Evolutionary conservation across 768 basidiomycete species (phyloP).

Genomic region (Suillus alpinus): DNA sequence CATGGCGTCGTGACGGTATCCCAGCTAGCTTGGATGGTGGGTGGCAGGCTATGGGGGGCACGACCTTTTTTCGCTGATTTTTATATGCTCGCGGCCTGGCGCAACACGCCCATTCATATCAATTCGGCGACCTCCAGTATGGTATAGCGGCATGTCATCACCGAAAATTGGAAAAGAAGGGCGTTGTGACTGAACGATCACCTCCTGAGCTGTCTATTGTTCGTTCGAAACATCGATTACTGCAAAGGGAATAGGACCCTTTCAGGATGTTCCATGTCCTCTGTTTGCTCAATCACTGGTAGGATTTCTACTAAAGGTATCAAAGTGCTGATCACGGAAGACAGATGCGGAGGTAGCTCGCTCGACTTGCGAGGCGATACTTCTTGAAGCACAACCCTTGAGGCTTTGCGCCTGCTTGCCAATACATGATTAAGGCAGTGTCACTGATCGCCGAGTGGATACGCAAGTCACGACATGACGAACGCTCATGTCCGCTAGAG

Average conservation of each 20-base stretch:
- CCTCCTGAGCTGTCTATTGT: neutral
- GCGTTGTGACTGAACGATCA: slow-evolving; percentile 1
- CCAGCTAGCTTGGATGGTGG: neutral
- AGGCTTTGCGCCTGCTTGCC: neutral
- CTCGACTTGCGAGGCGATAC: neutral
- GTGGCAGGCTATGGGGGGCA: neutral
- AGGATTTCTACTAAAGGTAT: neutral
- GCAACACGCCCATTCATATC: neutral
- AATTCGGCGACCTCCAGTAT: slow-evolving; percentile 1
- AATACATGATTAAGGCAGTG: neutral
- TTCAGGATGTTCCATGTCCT: neutral
- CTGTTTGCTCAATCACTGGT: neutral
- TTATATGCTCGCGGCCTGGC: neutral
- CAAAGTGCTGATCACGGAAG: neutral
- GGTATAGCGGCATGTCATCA: neutral
- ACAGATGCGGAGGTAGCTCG: neutral
- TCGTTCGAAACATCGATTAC: neutral
- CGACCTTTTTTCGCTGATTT: neutral
- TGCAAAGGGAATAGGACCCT: neutral
- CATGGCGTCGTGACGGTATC: neutral
- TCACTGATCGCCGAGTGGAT: neutral
- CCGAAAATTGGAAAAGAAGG: neutral
- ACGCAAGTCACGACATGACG: neutral
- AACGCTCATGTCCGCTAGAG: neutral
- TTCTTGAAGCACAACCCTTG: neutral